phyloP scores from a whole-genome alignment of 139 green algal genomes.

The Haematococcus lacustris region DNA sequence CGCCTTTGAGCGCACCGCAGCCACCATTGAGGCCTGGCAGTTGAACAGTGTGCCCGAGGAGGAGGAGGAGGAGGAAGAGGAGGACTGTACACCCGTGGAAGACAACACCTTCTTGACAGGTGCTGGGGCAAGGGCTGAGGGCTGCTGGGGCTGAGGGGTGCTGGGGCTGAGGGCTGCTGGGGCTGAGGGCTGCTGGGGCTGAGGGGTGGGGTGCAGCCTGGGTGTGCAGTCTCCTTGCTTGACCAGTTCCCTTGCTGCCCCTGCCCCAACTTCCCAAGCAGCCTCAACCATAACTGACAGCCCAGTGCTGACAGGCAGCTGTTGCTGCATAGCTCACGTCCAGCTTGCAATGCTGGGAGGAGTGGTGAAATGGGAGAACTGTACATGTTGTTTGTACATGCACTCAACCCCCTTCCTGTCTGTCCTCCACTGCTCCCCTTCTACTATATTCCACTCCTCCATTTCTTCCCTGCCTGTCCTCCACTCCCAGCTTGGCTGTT shows the following conservation, averaged over 20 bases:
- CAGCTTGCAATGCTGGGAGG: too few relatives aligned
- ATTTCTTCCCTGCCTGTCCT: too few relatives aligned
- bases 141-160: background rate
- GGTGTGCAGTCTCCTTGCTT: background rate
- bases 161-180: background rate
- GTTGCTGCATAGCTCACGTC: too few relatives aligned
- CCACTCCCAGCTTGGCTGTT: too few relatives aligned
- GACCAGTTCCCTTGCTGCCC: background rate
- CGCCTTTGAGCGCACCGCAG: constrained; percentile 26
- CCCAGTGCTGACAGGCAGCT: too few relatives aligned
- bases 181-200: background rate
- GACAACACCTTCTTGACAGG: constrained; percentile 45
- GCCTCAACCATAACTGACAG: too few relatives aligned
- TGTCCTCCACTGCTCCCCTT: too few relatives aligned
- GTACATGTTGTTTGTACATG: too few relatives aligned
- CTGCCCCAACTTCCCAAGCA: background rate
- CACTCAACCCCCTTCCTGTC: too few relatives aligned
- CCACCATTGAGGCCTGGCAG: constrained; percentile 34
- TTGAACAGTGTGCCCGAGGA: constrained; percentile 46
- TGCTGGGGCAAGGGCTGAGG: background rate
- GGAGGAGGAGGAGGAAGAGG: constrained; percentile 56
- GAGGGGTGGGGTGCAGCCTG: background rate
- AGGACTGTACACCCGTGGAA: constrained; percentile 24
- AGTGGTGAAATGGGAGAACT: too few relatives aligned
- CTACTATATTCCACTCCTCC: too few relatives aligned